These are phyloP conservation scores for Ustilago tritici DNA, from an alignment of 1,284 basidiomycete species.

Conservation along the genomic window DNA sequence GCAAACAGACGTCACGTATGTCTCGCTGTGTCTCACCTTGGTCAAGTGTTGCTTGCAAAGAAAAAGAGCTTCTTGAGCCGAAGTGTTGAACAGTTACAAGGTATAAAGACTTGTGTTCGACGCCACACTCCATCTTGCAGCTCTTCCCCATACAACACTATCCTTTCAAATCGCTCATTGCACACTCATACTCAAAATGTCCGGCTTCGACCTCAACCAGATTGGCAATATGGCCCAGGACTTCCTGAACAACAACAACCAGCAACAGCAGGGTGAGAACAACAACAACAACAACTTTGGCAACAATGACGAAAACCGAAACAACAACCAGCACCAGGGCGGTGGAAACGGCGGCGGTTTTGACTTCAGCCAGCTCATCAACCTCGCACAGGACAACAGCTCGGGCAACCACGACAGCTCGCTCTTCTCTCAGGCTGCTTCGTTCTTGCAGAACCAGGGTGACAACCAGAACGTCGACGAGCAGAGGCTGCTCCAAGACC, in stretches of 20 bases:
- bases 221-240: conserved; percentile 45
- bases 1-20: conserved; percentile 21
- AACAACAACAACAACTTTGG: conserved; percentile 25
- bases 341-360: conserved; percentile 43
- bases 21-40: conserved; percentile 18
- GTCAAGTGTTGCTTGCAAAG: conserved; percentile 21
- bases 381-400: conserved; percentile 55
- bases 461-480: conserved; percentile 57
- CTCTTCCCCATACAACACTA: background rate
- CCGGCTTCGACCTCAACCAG: conserved; percentile 47
- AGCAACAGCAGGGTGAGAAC: conserved; percentile 9
- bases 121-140: background rate
- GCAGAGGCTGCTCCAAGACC: conserved; percentile 56
- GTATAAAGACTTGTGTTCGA: background rate
- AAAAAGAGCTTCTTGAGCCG: conserved; percentile 15
- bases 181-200: conserved; percentile 21
- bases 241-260: conserved; percentile 44
- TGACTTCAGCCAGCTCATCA: conserved; percentile 48
- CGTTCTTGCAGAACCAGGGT: conserved; percentile 53
- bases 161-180: background rate
- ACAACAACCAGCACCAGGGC: conserved; percentile 32
- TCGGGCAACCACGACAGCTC: conserved; percentile 49
- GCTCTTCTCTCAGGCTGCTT: conserved; percentile 52
- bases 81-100: background rate
- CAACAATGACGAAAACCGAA: conserved; percentile 18